These are phyloP conservation scores for Cadophora malorum DNA, from an alignment of 2,329 filamentous ascomycete species.

Conservation along the genomic window DNA sequence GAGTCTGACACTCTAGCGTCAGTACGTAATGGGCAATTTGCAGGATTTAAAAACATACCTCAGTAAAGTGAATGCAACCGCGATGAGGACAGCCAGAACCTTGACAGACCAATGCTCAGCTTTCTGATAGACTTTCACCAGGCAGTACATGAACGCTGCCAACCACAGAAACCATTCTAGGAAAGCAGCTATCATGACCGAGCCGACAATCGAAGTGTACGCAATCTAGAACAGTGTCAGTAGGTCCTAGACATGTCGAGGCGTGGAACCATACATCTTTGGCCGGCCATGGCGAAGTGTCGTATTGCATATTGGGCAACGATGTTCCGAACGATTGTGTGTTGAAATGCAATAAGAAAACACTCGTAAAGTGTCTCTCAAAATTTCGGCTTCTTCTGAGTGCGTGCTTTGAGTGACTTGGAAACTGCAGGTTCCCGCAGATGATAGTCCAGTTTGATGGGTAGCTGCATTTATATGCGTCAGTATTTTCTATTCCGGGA, in stretches of 20 bases:
- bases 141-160: constrained; percentile 90
- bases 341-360: constrained; percentile 13
- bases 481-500: constrained; percentile 23
- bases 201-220: constrained; percentile 80
- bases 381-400: constrained; percentile 12
- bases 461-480: constrained; percentile 34
- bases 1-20: constrained; percentile 54
- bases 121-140: constrained; percentile 86
- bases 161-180: constrained; percentile 97
- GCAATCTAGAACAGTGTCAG: constrained; percentile 66
- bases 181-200: constrained; percentile 82
- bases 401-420: constrained; percentile 24
- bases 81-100: constrained; percentile 77
- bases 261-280: constrained; percentile 51
- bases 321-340: constrained; percentile 7
- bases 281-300: constrained; percentile 57
- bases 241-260: constrained; percentile 7
- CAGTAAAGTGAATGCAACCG: constrained; percentile 73
- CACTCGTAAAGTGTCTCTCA: constrained; percentile 18
- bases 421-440: constrained; percentile 31
- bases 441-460: constrained; percentile 27
- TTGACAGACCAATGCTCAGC: constrained; percentile 87
- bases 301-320: constrained; percentile 50
- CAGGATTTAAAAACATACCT: constrained; percentile 60
- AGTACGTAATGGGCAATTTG: background rate